Evolutionary conservation across 208 protist genomes (phyloP).

Genomic region (Balamuthia mandrillaris): DNA sequence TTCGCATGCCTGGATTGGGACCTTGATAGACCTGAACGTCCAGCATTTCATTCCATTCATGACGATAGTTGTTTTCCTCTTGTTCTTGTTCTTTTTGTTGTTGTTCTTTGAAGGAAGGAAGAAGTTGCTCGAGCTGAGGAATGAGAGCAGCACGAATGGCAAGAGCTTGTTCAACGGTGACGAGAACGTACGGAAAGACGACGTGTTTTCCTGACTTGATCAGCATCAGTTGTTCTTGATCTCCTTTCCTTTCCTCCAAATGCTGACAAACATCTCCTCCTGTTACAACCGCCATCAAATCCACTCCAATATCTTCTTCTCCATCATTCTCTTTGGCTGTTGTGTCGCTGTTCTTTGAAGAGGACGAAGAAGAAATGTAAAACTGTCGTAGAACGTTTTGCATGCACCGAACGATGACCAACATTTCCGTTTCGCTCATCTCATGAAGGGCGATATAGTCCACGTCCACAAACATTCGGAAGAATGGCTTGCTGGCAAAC

Average conservation of each 20-base stretch:
- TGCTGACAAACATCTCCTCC: neutral
- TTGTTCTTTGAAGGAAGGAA: too few species aligned
- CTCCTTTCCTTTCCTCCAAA: neutral
- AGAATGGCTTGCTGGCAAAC: neutral
- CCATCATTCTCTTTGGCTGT: too few species aligned
- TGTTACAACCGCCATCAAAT: neutral
- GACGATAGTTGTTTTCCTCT: too few species aligned
- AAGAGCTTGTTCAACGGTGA: neutral
- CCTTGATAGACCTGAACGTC: neutral
- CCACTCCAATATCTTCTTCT: too few species aligned
- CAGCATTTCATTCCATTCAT: slow-evolving; percentile 12
- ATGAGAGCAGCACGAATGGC: neutral
- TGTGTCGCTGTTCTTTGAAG: neutral
- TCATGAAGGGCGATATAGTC: neutral
- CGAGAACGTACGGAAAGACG: neutral
- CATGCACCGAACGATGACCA: too few species aligned
- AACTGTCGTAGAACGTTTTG: too few species aligned
- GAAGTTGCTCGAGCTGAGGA: neutral
- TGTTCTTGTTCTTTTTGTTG: too few species aligned
- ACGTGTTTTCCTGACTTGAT: slow-evolving; percentile 6
- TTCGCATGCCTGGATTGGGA: neutral
- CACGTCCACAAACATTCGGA: neutral
- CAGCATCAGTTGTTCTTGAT: neutral
- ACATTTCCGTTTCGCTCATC: neutral
- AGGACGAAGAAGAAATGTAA: too few species aligned